phyloP scores from a whole-genome alignment of 2,329 filamentous ascomycete genomes.

The Trichoderma asperellum region DNA sequence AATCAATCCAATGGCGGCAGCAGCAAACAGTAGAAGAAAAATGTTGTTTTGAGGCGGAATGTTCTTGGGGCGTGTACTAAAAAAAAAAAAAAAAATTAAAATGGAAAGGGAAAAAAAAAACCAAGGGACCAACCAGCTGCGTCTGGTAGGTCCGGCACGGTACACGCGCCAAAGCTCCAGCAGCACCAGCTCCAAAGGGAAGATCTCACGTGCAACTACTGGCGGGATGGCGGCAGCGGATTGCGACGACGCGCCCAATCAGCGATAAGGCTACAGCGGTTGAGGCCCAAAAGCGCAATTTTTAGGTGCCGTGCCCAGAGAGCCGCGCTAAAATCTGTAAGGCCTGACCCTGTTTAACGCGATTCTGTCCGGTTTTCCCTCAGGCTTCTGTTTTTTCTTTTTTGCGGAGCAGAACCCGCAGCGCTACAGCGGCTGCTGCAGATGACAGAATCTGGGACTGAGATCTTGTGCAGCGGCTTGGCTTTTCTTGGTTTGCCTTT shows the following conservation, averaged over 20 bases:
- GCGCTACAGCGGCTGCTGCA: conserved; percentile 20
- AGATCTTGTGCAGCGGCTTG: not conserved
- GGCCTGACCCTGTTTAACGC: conserved; percentile 14
- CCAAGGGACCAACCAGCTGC: not conserved
- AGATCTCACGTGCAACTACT: conserved; percentile 29
- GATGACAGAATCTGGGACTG: not conserved
- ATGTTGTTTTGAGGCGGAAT: not conserved
- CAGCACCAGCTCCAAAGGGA: not conserved
- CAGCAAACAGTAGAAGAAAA: not conserved
- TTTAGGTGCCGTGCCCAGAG: conserved; percentile 25
- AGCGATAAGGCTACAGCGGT: conserved; percentile 9
- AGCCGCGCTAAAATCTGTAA: conserved; percentile 24
- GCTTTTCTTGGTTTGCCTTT: not conserved
- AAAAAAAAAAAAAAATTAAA: conserved; percentile 11
- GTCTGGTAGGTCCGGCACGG: not conserved
- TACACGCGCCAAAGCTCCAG: not conserved
- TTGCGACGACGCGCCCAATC: conserved; percentile 24
- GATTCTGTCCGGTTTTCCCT: not conserved
- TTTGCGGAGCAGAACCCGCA: conserved; percentile 14
- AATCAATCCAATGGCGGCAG: not conserved
- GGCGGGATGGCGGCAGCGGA: conserved; percentile 29
- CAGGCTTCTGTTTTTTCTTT: not conserved
- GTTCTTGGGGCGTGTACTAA: conserved; percentile 2
- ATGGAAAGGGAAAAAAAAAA: not conserved
- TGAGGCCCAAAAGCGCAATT: conserved; percentile 27